phyloP scores from a whole-genome alignment of 768 basidiomycete genomes.

The Leucocoprinus sp. region DNA sequence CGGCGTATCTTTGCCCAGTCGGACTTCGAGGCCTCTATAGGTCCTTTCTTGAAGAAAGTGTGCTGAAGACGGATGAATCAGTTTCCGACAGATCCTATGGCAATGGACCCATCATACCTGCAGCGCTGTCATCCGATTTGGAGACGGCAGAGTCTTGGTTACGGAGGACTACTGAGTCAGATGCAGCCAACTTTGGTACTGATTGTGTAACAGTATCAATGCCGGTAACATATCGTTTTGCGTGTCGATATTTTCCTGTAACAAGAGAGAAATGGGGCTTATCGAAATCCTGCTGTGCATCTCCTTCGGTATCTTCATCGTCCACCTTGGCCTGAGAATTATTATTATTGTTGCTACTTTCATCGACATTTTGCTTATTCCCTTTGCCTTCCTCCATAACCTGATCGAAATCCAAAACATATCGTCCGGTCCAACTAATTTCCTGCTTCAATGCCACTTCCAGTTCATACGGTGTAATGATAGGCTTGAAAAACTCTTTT shows the following conservation, averaged over 20 bases:
- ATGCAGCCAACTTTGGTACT: constrained; percentile 6
- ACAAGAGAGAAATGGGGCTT: constrained; percentile 78
- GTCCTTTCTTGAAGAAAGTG: constrained; percentile 66
- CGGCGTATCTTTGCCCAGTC: constrained; percentile 72
- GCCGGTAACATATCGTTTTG: constrained; percentile 51
- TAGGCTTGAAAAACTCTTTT: constrained; percentile 86
- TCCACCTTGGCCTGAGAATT: background rate
- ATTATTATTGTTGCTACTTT: too few relatives aligned
- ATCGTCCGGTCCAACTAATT: constrained; percentile 66
- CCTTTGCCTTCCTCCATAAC: constrained; percentile 30
- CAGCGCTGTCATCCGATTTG: constrained; percentile 56
- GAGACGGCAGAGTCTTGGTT: constrained; percentile 57
- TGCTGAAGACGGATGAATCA: too few relatives aligned
- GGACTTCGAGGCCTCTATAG: constrained; percentile 75
- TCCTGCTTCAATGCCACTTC: constrained; percentile 68
- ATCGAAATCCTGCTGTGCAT: constrained; percentile 48
- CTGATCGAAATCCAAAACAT: constrained; percentile 70
- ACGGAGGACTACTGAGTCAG: constrained; percentile 45
- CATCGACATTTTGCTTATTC: background rate
- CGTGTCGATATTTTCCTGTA: constrained; percentile 79
- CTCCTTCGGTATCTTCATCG: constrained; percentile 19
- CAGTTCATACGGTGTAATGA: constrained; percentile 91
- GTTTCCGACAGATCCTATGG: too few relatives aligned
- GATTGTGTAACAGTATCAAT: background rate
- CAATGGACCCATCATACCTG: too few relatives aligned